phyloP scores from a whole-genome alignment of 2,329 filamentous ascomycete genomes.

The Aspergillus texensis region DNA sequence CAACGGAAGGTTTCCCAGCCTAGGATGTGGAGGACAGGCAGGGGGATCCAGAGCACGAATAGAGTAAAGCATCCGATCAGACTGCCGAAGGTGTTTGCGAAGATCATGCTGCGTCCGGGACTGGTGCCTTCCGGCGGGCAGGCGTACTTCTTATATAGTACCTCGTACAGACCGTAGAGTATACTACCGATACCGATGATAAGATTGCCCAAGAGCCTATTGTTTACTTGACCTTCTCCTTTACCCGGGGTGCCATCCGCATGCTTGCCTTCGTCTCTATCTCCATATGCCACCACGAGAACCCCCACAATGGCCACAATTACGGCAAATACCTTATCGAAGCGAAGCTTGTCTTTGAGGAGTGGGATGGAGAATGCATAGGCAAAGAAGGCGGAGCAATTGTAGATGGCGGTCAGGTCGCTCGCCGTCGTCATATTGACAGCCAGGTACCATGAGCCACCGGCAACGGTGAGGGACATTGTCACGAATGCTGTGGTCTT shows the following conservation, averaged over 20 bases:
- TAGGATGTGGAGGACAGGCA: constrained; percentile 78
- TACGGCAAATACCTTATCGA: constrained; percentile 86
- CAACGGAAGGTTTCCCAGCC: constrained; percentile 82
- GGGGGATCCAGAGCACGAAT: constrained; percentile 84
- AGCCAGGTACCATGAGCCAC: constrained; percentile 92
- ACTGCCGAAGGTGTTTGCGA: constrained; percentile 89
- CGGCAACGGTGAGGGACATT: constrained; percentile 82
- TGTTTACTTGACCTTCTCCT: constrained; percentile 59
- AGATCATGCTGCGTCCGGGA: constrained; percentile 88
- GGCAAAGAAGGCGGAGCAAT: constrained; percentile 97
- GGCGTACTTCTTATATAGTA: constrained; percentile 89
- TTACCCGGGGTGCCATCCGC: constrained; percentile 36
- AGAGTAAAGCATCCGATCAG: constrained; percentile 87
- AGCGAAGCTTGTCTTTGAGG: constrained; percentile 78
- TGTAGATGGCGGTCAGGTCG: constrained; percentile 97
- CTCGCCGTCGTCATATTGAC: constrained; percentile 91
- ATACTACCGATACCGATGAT: constrained; percentile 90
- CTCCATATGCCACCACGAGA: constrained; percentile 92
- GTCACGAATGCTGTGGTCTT: constrained; percentile 81
- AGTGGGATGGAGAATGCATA: constrained; percentile 95
- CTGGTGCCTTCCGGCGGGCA: constrained; percentile 89
- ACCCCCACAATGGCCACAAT: constrained; percentile 85
- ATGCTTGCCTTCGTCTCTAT: constrained; percentile 60
- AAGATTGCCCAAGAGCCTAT: constrained; percentile 80
- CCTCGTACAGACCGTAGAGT: constrained; percentile 95